Base-by-base conservation (phyloP, 2,329 filamentous ascomycete genomes). In the Catunica adiposa region DNA sequence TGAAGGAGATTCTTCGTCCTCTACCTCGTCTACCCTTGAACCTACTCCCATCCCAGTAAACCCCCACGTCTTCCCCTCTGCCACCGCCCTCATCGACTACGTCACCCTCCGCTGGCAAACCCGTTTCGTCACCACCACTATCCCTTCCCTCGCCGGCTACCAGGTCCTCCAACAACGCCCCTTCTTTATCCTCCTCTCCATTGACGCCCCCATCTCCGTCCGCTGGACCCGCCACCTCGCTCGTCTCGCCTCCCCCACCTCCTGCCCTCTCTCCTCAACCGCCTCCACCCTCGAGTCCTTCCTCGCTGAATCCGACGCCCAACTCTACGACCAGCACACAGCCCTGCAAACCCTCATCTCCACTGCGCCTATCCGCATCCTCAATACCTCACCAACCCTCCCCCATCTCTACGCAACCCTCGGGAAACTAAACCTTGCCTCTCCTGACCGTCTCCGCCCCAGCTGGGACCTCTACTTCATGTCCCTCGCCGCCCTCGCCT, bases 381-480 rank as follows among this genome's bases (percentile, higher is more conserved):
- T 97, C 63, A 98, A 98, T 72, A 84, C 85, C 2, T 85, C 86
- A 0, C 74, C 79, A 15, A 83, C 83, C 25, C 70, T 94, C 1
- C 71, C 79, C 8, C 77, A 84, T 61, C 76, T 97, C 4, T 82
- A 88, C 66, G 73, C 76, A 2, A 83, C 85, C 7, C 78, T 98
- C 1, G 75, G 78, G 51, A 77, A 79, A 50, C 76, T 96, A 6
- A 79, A 94, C 66, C 78, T 98, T 25, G 76, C 84, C 1, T 82
- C 92, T 64, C 77, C 83, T 34, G 78, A 85, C 62, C 83, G 92
- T 1, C 75, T 98, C 37, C 81, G 92, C 1, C 92, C 92, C 0
- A 83, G 80, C 51, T 98, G 92, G 92, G 92, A 98, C 69, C 83
- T 86, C 63, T 98, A 98, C 71, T 98, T 98, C 66, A 98, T 98